Evolutionary conservation across 169 alveolate species (phyloP).

Genomic region (Plasmodium ovale): DNA sequence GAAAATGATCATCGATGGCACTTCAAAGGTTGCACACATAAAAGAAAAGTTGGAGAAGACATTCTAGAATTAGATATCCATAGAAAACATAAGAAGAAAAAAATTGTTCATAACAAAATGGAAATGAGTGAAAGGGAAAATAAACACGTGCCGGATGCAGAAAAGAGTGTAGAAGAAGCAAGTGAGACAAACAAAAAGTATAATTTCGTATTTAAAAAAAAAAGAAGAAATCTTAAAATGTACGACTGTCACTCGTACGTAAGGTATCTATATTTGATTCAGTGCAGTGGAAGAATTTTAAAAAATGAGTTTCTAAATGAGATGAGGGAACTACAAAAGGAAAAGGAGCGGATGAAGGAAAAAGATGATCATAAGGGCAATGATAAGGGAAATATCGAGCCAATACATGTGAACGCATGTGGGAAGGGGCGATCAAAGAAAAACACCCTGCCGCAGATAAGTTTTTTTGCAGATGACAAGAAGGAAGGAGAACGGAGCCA

Average conservation of each 20-base stretch:
- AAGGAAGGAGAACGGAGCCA: not conserved
- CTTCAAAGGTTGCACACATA: not conserved
- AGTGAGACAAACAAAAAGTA: constrained; percentile 6
- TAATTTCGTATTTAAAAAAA: constrained; percentile 57
- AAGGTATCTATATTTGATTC: constrained; percentile 41
- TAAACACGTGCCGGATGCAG: not conserved
- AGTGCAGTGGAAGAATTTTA: constrained; percentile 71
- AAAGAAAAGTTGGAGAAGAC: not conserved
- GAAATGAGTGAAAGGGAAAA: constrained; percentile 1
- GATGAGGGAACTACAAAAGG: constrained; percentile 40
- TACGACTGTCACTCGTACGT: constrained; percentile 2
- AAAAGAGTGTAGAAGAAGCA: not conserved
- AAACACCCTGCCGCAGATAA: not conserved
- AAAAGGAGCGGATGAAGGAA: not conserved
- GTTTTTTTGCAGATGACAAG: not conserved
- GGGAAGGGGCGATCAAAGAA: too few relatives aligned
- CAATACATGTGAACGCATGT: too few relatives aligned
- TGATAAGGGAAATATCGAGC: not conserved
- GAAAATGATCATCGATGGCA: not conserved
- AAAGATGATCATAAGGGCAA: too few relatives aligned
- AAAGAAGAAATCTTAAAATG: not conserved
- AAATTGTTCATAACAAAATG: not conserved
- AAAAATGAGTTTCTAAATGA: constrained; percentile 61
- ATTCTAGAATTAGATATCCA: not conserved
- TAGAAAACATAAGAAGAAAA: not conserved